These are phyloP conservation scores for Salix viminalis DNA, from an alignment of 345 rosid species.

Conservation along the genomic window DNA sequence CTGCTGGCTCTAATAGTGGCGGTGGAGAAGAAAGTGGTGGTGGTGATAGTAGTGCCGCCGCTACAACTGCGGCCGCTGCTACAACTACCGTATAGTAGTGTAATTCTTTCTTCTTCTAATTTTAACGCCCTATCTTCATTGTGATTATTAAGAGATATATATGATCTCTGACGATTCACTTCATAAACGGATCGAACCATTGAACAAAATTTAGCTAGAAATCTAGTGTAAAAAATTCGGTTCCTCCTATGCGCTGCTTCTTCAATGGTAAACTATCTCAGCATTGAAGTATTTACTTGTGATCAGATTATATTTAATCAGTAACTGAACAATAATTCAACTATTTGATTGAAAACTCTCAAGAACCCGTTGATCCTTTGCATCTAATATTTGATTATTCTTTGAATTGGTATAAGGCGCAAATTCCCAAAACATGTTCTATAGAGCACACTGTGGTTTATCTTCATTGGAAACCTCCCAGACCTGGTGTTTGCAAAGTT, in stretches of 20 bases:
- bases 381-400: too few relatives aligned
- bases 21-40: slow-evolving; percentile 7
- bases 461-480: too few relatives aligned
- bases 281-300: background rate
- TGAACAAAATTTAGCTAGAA: background rate
- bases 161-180: slow-evolving; percentile 6
- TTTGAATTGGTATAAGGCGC: too few relatives aligned
- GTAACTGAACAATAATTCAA: background rate
- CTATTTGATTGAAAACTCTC: background rate
- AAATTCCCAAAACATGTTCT: too few relatives aligned
- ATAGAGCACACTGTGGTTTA: too few relatives aligned
- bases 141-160: slow-evolving; percentile 16
- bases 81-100: slow-evolving; percentile 28
- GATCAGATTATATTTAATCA: background rate
- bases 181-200: background rate
- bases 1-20: background rate
- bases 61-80: slow-evolving; percentile 8
- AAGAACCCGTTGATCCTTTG: too few relatives aligned
- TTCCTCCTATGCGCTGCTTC: background rate
- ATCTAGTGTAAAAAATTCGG: background rate
- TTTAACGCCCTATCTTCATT: slow-evolving; percentile 9
- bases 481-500: too few relatives aligned
- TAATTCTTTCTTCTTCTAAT: background rate
- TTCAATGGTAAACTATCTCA: background rate
- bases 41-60: background rate